A percentile compares a stretch with the other conserved stretches of the same genome.
These are phyloP conservation scores for Phytophthora citricola DNA, from an alignment of 352 stramenopile genomes.

Conservation along the genomic window DNA sequence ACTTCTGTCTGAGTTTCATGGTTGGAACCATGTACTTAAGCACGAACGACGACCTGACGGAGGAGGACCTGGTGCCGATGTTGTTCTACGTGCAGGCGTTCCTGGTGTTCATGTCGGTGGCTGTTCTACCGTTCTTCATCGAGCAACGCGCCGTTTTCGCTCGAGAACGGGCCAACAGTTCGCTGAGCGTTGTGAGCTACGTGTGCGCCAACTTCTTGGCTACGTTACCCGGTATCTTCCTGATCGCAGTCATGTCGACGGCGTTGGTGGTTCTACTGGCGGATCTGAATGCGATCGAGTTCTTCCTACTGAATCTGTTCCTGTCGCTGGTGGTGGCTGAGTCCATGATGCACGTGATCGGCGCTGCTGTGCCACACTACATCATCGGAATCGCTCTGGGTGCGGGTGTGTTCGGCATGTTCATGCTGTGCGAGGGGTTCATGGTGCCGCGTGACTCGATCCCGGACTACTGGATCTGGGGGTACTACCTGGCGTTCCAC, in stretches of 20 bases:
- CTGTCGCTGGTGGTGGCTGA: conserved; percentile 76
- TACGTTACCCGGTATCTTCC: conserved; percentile 63
- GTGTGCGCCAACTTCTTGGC: conserved; percentile 75
- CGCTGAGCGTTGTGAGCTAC: conserved; percentile 79
- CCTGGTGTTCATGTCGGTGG: conserved; percentile 90
- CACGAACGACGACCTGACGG: conserved; percentile 48
- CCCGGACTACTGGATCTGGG: too few species aligned
- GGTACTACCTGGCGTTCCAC: too few species aligned
- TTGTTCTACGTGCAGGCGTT: conserved; percentile 91
- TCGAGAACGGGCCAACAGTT: conserved; percentile 73
- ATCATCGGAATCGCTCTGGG: conserved; percentile 51
- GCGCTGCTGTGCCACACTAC: conserved; percentile 73
- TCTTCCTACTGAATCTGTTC: conserved; percentile 73
- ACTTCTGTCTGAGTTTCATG: conserved; percentile 73
- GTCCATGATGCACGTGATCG: conserved; percentile 83
- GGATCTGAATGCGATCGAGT: conserved; percentile 61
- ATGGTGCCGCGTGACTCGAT: too few species aligned
- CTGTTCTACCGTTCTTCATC: conserved; percentile 88
- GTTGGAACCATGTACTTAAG: conserved; percentile 77
- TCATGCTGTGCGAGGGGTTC: too few species aligned
- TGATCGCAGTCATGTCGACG: conserved; percentile 70
- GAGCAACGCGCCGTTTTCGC: conserved; percentile 76
- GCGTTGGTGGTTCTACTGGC: conserved; percentile 58
- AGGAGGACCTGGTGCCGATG: conserved; percentile 56
- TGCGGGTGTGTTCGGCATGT: too few species aligned